These are phyloP conservation scores for Aegilops tauschii DNA, from an alignment of 176 grass and related monocot species.

Conservation along the genomic window DNA sequence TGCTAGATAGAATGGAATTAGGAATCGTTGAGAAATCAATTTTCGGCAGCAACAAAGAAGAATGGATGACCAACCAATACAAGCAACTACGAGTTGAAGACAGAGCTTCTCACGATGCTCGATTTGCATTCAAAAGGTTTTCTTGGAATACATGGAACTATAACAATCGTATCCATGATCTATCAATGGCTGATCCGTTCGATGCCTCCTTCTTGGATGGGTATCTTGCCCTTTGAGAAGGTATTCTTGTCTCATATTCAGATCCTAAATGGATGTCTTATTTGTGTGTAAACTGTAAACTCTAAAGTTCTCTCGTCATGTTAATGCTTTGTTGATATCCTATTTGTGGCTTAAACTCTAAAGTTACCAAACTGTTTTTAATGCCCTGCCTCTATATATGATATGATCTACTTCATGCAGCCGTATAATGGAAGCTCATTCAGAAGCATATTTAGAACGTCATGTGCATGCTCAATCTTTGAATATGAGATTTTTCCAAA, in stretches of 20 bases:
- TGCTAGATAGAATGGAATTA: neutral
- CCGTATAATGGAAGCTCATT: too few relatives aligned
- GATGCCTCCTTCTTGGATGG: neutral
- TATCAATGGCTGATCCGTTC: too few relatives aligned
- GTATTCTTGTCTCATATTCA: neutral
- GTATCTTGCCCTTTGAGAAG: neutral
- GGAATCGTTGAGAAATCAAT: neutral
- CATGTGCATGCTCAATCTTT: too few relatives aligned
- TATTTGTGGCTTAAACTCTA: too few relatives aligned
- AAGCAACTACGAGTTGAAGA: neutral
- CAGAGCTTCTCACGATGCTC: neutral
- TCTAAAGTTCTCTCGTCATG: too few relatives aligned
- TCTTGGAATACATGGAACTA: neutral
- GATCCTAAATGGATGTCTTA: neutral
- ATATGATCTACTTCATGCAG: too few relatives aligned
- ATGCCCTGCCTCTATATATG: neutral
- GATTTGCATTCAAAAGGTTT: neutral
- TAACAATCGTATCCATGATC: neutral
- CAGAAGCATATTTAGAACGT: too few relatives aligned
- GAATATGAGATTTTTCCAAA: too few relatives aligned
- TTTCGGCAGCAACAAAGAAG: too few relatives aligned
- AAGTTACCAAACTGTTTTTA: too few relatives aligned
- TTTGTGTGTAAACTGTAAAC: too few relatives aligned
- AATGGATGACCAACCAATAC: neutral
- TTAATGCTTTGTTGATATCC: too few relatives aligned